These are phyloP conservation scores for Serendipita sp. DNA, from an alignment of 768 basidiomycete species.

Conservation along the genomic window DNA sequence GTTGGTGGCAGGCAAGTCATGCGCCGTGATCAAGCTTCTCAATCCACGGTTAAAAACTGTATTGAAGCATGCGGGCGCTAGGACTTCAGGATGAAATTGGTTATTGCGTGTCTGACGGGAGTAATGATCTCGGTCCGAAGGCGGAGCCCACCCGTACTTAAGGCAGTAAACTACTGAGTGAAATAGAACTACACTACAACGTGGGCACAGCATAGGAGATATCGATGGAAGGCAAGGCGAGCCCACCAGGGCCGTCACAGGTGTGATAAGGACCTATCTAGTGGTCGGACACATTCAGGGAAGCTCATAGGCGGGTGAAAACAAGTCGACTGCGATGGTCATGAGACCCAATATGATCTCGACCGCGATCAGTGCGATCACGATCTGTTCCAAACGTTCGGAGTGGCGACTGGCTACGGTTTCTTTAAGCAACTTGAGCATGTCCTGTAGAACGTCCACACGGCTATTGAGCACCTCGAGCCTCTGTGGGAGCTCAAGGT, in stretches of 20 bases:
- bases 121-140: too few species aligned
- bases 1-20: too few species aligned
- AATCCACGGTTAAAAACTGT: too few species aligned
- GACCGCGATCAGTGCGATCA: slow-evolving; percentile 79
- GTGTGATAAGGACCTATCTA: neutral
- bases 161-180: too few species aligned
- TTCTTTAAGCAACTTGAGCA: slow-evolving; percentile 90
- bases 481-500: slow-evolving; percentile 87
- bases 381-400: slow-evolving; percentile 83
- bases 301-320: slow-evolving; percentile 9
- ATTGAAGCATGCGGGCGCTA: too few species aligned
- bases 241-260: neutral
- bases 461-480: slow-evolving; percentile 86
- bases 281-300: neutral
- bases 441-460: slow-evolving; percentile 94
- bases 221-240: too few species aligned
- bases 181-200: too few species aligned
- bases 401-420: slow-evolving; percentile 82
- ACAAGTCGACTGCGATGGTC: slow-evolving; percentile 75
- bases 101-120: too few species aligned
- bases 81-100: too few species aligned
- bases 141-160: too few species aligned
- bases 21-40: too few species aligned
- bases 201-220: too few species aligned
- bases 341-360: slow-evolving; percentile 86